Percentiles rank a stretch among this genome's conserved stretches.
Conservation (phyloP, 306 rosid species). For the Prunus mume region DNA sequence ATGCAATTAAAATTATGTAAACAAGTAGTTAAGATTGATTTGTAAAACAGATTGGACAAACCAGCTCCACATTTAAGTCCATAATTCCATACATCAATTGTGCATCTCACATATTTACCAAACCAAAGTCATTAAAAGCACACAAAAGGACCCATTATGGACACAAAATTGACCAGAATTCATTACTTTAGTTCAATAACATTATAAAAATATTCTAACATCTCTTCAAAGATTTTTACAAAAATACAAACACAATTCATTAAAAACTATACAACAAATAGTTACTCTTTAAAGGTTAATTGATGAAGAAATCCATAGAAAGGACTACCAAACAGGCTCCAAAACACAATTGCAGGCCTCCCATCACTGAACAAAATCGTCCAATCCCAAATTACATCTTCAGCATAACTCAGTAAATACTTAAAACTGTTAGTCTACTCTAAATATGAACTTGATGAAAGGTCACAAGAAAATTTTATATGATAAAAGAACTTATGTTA, state of each 20-base stretch:
- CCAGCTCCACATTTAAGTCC: too few species aligned
- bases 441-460: neutral
- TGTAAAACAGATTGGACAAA: neutral
- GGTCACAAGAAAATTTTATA: neutral
- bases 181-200: neutral
- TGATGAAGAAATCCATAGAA: neutral
- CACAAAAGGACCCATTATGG: neutral
- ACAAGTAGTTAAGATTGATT: neutral
- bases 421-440: neutral
- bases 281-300: neutral
- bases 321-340: neutral
- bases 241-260: neutral
- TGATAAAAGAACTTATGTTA: conserved; percentile 7
- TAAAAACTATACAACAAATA: neutral
- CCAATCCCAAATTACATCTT: neutral
- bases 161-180: neutral
- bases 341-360: neutral
- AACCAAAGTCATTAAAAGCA: neutral
- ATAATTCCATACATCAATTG: neutral
- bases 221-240: neutral
- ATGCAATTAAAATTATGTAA: neutral
- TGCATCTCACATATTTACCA: neutral
- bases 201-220: neutral
- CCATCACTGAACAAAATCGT: neutral
- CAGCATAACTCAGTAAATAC: neutral